Evolutionary conservation across 345 rosid species (phyloP).

Genomic region (Geranium rotundifolium): DNA sequence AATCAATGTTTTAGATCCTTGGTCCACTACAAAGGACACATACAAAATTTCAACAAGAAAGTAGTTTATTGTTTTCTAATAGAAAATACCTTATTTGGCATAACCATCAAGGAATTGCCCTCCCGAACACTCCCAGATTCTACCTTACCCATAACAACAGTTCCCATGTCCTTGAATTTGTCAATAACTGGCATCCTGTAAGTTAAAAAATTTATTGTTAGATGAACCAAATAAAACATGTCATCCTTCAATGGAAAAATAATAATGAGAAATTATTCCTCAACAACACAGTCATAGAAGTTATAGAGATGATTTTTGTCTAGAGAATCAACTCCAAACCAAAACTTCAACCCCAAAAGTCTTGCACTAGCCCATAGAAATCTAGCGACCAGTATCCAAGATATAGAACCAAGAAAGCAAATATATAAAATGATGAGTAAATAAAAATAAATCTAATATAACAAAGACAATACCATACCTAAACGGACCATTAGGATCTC

Average conservation of each 20-base stretch:
- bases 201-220: background rate
- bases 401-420: background rate
- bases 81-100: constrained; percentile 83
- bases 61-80: background rate
- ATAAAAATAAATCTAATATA: too few relatives aligned
- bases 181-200: constrained; percentile 93
- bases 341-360: background rate
- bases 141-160: constrained; percentile 95
- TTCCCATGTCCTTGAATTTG: constrained; percentile 98
- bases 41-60: background rate
- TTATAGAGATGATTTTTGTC: background rate
- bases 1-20: constrained; percentile 1
- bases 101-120: constrained; percentile 71
- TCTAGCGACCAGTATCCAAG: background rate
- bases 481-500: constrained; percentile 94
- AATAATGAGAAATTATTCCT: too few relatives aligned
- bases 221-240: too few relatives aligned
- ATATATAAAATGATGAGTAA: background rate
- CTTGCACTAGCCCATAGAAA: background rate
- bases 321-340: background rate
- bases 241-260: too few relatives aligned
- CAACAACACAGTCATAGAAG: too few relatives aligned
- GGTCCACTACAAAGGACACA: background rate
- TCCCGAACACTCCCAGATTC: constrained; percentile 85
- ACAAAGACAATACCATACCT: constrained; percentile 30